Evolutionary conservation across 106 monocot genomes (phyloP).

Genomic region (Gastrodia elata): DNA sequence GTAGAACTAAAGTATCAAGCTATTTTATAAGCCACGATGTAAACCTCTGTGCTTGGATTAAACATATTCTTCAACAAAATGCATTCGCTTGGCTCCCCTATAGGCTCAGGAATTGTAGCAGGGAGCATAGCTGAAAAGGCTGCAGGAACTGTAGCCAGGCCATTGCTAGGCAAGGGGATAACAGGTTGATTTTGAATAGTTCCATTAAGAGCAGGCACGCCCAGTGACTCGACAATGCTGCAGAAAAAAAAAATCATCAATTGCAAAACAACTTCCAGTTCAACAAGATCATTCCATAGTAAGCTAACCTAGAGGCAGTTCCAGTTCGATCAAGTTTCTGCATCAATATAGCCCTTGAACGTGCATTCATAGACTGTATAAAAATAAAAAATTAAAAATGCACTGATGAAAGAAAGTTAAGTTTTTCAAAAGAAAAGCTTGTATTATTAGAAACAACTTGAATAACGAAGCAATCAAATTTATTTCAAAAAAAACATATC

Average conservation of each 20-base stretch:
- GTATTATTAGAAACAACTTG: background rate
- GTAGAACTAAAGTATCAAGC: background rate
- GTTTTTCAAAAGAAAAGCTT: background rate
- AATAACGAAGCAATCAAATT: background rate
- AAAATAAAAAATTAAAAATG: constrained; percentile 1
- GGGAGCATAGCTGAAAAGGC: constrained; percentile 8
- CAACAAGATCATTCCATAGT: background rate
- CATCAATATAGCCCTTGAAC: constrained; percentile 24
- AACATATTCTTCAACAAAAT: constrained; percentile 25
- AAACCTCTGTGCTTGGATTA: constrained; percentile 23
- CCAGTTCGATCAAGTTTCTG: constrained; percentile 29
- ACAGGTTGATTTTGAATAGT: constrained; percentile 10
- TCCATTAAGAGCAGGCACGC: constrained; percentile 21
- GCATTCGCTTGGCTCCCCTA: constrained; percentile 23
- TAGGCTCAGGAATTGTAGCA: constrained; percentile 11
- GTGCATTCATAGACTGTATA: constrained; percentile 27
- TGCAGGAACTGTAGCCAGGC: constrained; percentile 9
- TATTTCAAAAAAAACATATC: background rate
- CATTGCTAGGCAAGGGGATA: constrained; percentile 11
- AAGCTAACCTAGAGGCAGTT: constrained; percentile 20
- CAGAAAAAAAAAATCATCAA: constrained; percentile 7
- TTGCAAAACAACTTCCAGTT: background rate
- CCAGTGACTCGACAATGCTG: constrained; percentile 21
- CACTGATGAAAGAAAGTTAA: background rate
- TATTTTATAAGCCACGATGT: constrained; percentile 1